Evolutionary conservation across 73 alveolate species (phyloP).

Genomic region (Paramecium caudatum): DNA sequence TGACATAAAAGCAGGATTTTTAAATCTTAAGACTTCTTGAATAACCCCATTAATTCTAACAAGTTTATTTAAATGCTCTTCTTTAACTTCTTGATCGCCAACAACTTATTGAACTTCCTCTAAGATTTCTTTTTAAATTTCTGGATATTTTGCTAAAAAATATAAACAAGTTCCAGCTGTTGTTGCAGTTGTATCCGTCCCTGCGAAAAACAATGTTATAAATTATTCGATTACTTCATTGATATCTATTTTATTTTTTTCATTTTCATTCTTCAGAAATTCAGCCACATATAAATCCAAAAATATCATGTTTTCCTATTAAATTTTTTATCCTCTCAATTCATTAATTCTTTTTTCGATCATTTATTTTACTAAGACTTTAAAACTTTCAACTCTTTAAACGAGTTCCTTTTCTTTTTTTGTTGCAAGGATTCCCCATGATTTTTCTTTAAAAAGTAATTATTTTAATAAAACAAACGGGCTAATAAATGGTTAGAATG

Average conservation of each 20-base stretch:
- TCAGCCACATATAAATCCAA: constrained; percentile 16
- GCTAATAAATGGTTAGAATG: background rate
- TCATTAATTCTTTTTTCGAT: constrained; percentile 52
- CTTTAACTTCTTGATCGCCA: constrained; percentile 8
- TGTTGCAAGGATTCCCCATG: constrained; percentile 23
- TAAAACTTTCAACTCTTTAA: background rate
- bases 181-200: constrained; percentile 68
- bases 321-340: background rate
- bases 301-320: constrained; percentile 27
- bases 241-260: background rate
- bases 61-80: background rate
- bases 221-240: background rate
- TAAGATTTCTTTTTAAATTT: background rate
- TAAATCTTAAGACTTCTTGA: constrained; percentile 28
- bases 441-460: background rate
- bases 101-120: constrained; percentile 22
- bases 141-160: constrained; percentile 40
- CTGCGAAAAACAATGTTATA: constrained; percentile 53
- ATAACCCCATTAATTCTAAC: background rate
- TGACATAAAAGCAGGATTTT: constrained; percentile 61
- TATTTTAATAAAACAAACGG: background rate
- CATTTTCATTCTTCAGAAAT: background rate
- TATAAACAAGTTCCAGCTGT: constrained; percentile 43
- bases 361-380: background rate
- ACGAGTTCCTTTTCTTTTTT: background rate